phyloP scores from a whole-genome alignment of 1,139 yeast genomes.

The Yamadazyma diddensiae region DNA sequence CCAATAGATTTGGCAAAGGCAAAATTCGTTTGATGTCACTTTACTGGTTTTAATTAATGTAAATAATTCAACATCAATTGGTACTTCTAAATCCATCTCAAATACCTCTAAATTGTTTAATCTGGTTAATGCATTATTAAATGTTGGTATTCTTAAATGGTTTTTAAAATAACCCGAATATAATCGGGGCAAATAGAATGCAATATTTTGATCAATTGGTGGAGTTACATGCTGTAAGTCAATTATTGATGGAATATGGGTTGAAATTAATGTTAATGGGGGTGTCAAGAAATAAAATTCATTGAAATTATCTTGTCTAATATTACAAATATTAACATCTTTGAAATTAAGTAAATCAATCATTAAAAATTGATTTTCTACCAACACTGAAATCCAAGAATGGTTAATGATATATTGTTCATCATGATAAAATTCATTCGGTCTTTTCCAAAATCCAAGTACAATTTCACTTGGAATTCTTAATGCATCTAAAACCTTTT shows the following conservation, averaged over 20 bases:
- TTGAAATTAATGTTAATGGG: constrained; percentile 72
- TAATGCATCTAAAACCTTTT: constrained; percentile 66
- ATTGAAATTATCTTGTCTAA: constrained; percentile 26
- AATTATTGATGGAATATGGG: constrained; percentile 80
- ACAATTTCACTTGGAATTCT: constrained; percentile 75
- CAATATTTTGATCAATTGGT: constrained; percentile 73
- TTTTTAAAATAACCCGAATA: constrained; percentile 76
- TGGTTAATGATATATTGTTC: constrained; percentile 69
- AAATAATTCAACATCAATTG: constrained; percentile 64
- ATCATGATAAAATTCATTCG: constrained; percentile 54
- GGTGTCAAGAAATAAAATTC: constrained; percentile 74
- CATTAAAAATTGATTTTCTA: constrained; percentile 76
- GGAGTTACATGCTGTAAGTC: constrained; percentile 85
- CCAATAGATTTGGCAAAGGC: constrained; percentile 79
- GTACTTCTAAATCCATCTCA: constrained; percentile 73
- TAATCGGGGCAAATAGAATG: constrained; percentile 77
- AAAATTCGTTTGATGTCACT: constrained; percentile 48
- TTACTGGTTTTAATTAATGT: constrained; percentile 53
- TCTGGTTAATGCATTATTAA: constrained; percentile 73
- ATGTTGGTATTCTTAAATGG: constrained; percentile 58
- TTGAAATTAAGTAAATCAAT: constrained; percentile 53
- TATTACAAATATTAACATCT: constrained; percentile 35
- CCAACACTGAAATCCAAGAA: constrained; percentile 79
- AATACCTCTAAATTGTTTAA: constrained; percentile 72
- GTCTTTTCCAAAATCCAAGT: constrained; percentile 79